phyloP scores from a whole-genome alignment of 2,329 filamentous ascomycete species.

The Trichoderma harzianum region DNA sequence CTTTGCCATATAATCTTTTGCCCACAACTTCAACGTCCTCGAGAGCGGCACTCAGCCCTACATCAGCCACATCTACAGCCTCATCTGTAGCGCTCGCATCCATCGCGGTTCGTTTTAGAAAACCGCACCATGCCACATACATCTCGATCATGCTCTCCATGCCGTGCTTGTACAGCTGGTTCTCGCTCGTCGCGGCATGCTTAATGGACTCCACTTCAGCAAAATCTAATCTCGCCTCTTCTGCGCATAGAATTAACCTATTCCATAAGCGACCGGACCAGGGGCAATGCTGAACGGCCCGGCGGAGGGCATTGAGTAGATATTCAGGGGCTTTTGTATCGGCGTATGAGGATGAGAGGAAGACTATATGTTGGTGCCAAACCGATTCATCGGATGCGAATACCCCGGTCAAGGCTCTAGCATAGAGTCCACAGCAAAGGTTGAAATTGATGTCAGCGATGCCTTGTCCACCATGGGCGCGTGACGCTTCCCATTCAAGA shows the following conservation, averaged over 20 bases:
- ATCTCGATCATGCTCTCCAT: slow-evolving; percentile 88
- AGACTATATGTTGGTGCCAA: slow-evolving; percentile 83
- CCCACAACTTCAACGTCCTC: slow-evolving; percentile 81
- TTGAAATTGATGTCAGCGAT: slow-evolving; percentile 44
- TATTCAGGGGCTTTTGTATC: slow-evolving; percentile 37
- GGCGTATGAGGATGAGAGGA: slow-evolving; percentile 53
- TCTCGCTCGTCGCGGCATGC: slow-evolving; percentile 82
- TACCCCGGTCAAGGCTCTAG: slow-evolving; percentile 66
- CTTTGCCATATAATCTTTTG: slow-evolving; percentile 67
- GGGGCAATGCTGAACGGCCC: slow-evolving; percentile 85
- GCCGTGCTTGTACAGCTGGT: slow-evolving; percentile 78
- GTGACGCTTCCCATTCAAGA: slow-evolving; percentile 76
- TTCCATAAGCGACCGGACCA: slow-evolving; percentile 93
- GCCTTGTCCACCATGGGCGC: slow-evolving; percentile 51
- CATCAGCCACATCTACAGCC: slow-evolving; percentile 83
- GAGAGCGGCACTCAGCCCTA: slow-evolving; percentile 79
- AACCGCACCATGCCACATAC: slow-evolving; percentile 92
- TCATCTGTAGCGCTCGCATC: slow-evolving; percentile 70
- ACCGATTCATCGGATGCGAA: slow-evolving; percentile 70
- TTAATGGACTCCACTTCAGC: slow-evolving; percentile 85
- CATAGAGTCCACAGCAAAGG: slow-evolving; percentile 66
- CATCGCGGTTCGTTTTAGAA: slow-evolving; percentile 82
- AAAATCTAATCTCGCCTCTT: slow-evolving; percentile 73
- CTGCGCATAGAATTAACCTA: slow-evolving; percentile 79
- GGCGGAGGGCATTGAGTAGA: slow-evolving; percentile 69